Evolutionary conservation across 1,139 yeast genomes (phyloP), one percentile per base, ranked within the genome.

Genomic region (Kodamaea derodonti): DNA sequence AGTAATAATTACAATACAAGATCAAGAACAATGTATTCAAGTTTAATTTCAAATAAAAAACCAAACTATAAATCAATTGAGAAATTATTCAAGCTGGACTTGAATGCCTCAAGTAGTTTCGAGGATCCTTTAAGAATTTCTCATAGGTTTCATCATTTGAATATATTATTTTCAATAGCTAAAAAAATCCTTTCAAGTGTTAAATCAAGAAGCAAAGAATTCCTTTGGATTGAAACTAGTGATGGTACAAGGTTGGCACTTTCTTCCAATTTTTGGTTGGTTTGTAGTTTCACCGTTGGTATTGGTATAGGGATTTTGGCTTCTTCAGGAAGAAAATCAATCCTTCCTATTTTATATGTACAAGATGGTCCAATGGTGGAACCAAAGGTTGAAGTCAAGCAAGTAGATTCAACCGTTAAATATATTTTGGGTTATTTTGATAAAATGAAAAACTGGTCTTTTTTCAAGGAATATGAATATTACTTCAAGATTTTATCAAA

Each of bases 61-160:
- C 49, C 60, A 1, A 54, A 65, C 38, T 66, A 68, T 45, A 62
- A 57, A 40, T 29, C 37, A 6, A 54, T 64, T 33, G 72, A 66
- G 43, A 53, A 47, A 32, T 50, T 51, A 34, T 53, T 59, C 45
- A 62, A 61, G 41, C 40, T 48, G 12, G 73, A 68, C 40, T 51
- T 67, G 35, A 54, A 47, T 33, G 43, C 48, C 20, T 45, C 49
- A 4, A 52, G 50, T 25, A 49, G 47, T 27, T 51, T 56, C 28
- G 50, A 47, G 28, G 72, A 67, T 46, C 73, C 73, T 3, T 52
- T 67, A 29, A 51, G 49, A 27, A 45, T 67, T 20, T 58, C 67
- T 4, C 50, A 52, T 13, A 47, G 42, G 30, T 54, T 56, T 36
- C 41, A 47, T 12, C 54, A 44, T 32, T 30, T 59, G 29, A 46